A percentile compares a stretch with the other conserved stretches of the same genome.
phyloP scores from a whole-genome alignment of 2,329 filamentous ascomycete genomes.

The Paraconiothyrium brasiliense region DNA sequence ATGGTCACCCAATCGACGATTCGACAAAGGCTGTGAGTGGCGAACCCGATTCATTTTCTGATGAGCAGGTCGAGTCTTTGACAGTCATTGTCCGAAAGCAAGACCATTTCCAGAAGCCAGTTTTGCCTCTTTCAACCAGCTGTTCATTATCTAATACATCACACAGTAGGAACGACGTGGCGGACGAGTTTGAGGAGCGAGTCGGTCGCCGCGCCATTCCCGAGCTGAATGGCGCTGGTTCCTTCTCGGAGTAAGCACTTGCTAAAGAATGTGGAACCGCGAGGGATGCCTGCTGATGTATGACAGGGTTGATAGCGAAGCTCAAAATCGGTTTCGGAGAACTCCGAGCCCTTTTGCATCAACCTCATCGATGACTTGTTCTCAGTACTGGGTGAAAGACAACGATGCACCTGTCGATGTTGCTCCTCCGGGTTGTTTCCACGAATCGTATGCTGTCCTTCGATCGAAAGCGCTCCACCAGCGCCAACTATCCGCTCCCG shows the following conservation, averaged over 20 bases:
- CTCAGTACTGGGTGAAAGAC: slow-evolving; percentile 61
- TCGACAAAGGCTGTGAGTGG: slow-evolving; percentile 46
- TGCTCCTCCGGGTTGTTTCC: slow-evolving; percentile 55
- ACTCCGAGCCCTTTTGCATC: slow-evolving; percentile 30
- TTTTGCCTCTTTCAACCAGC: slow-evolving; percentile 39
- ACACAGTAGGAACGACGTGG: slow-evolving; percentile 59
- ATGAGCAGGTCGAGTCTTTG: slow-evolving; percentile 62
- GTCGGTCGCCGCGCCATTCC: slow-evolving; percentile 50
- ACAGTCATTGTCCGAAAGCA: slow-evolving; percentile 62
- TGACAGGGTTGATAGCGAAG: slow-evolving; percentile 34
- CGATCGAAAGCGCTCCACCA: slow-evolving; percentile 61
- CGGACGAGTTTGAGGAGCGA: slow-evolving; percentile 57
- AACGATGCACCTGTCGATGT: slow-evolving; percentile 54
- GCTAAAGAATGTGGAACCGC: slow-evolving; percentile 15
- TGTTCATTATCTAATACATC: slow-evolving; percentile 66
- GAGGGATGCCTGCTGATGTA: slow-evolving; percentile 30
- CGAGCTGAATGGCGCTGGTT: slow-evolving; percentile 47
- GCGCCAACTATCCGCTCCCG: slow-evolving; percentile 55
- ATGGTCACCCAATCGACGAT: slow-evolving; percentile 40
- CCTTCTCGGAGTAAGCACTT: slow-evolving; percentile 41
- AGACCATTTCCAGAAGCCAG: slow-evolving; percentile 42
- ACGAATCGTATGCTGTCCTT: slow-evolving; percentile 60
- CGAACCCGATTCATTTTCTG: slow-evolving; percentile 59
- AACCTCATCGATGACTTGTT: slow-evolving; percentile 27
- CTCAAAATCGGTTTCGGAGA: slow-evolving; percentile 29